Conservation (phyloP, 148 eudicot species). For the Nepenthes mirabilis region DNA sequence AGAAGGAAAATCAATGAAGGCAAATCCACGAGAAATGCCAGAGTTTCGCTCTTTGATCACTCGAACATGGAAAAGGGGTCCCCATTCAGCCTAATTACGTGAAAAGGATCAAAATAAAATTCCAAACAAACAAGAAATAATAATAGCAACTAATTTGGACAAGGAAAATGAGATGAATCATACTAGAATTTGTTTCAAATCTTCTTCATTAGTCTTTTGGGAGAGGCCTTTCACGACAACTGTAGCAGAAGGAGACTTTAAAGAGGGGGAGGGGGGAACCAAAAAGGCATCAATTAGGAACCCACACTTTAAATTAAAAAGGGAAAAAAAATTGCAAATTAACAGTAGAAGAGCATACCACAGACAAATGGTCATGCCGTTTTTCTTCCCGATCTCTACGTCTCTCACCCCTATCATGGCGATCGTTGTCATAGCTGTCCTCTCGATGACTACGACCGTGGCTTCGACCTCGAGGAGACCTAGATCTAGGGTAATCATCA, state of each 20-base stretch:
- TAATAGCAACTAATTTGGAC: not conserved
- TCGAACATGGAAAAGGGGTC: slow-evolving; percentile 88
- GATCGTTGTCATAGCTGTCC: slow-evolving; percentile 62
- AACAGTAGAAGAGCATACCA: slow-evolving; percentile 25
- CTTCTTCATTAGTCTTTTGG: slow-evolving; percentile 91
- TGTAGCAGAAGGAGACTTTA: slow-evolving; percentile 83
- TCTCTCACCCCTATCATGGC: slow-evolving; percentile 54
- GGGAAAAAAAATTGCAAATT: not conserved
- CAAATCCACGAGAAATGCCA: slow-evolving; percentile 92
- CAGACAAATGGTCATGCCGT: slow-evolving; percentile 53
- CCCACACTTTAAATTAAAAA: slow-evolving; percentile 1
- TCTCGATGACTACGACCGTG: slow-evolving; percentile 77
- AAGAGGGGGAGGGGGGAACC: slow-evolving; percentile 7
- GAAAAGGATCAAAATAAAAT: not conserved
- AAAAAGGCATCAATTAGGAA: not conserved
- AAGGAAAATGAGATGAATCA: not conserved
- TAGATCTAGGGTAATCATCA: slow-evolving; percentile 62
- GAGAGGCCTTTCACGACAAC: slow-evolving; percentile 96
- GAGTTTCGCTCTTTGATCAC: slow-evolving; percentile 88
- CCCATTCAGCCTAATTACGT: slow-evolving; percentile 88
- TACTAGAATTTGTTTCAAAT: slow-evolving; percentile 87
- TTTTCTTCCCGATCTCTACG: slow-evolving; percentile 78
- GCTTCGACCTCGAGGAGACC: slow-evolving; percentile 79
- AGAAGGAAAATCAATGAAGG: slow-evolving; percentile 88
- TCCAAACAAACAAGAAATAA: slow-evolving; percentile 1